Base-by-base conservation (phyloP, 2,329 filamentous ascomycete species). In the Colletotrichum higginsianum region DNA sequence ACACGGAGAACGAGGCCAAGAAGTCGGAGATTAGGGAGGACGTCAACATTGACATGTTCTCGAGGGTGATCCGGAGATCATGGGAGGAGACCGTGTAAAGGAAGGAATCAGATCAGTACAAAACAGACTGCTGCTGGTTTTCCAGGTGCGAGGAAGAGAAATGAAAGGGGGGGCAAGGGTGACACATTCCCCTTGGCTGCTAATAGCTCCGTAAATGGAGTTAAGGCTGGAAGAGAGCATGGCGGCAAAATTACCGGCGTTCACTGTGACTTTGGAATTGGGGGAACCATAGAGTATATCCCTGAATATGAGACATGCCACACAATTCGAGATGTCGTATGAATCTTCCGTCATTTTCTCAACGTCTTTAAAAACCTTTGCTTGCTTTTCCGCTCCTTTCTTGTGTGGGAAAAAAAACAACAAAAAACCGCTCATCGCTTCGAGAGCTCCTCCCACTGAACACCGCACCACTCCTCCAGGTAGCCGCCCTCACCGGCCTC, bases 1-100 rank as follows among this genome's bases (percentile, higher is more conserved):
- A 99, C 86, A 94, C 96, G 80, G 96, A 99, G 85, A 98, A 98
- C 82, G 96, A 98, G 89, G 96, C 95, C 55, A 94, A 97, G 87
- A 96, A 96, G 83, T 93, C 95, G 50, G 93, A 98, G 82, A 97
- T 98, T 79, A 90, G 95, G 78, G 96, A 99, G 87, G 95, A 96
- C 75, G 96, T 99, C 79, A 94, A 93, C 83, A 92, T 97, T 72
- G 94, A 96, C 76, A 94, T 94, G 86, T 95, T 95, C 83, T 86
- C 90, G 63, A 88, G 94, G 76, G 91, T 97, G 73, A 90, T 98
- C 74, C 89, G 93, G 83, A 89, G 95, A 79, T 93, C 94, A 61
- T 98, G 95, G 87, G 95, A 98, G 86, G 93, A 96, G 82, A 89
- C 90, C 72, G 91, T 90, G 76, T 93, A 82, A 83, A 73, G 60